A percentile compares a stretch with the other conserved stretches of the same genome.
These are phyloP conservation scores for Cladophialophora immunda DNA, from an alignment of 2,329 filamentous ascomycete species.

Conservation along the genomic window DNA sequence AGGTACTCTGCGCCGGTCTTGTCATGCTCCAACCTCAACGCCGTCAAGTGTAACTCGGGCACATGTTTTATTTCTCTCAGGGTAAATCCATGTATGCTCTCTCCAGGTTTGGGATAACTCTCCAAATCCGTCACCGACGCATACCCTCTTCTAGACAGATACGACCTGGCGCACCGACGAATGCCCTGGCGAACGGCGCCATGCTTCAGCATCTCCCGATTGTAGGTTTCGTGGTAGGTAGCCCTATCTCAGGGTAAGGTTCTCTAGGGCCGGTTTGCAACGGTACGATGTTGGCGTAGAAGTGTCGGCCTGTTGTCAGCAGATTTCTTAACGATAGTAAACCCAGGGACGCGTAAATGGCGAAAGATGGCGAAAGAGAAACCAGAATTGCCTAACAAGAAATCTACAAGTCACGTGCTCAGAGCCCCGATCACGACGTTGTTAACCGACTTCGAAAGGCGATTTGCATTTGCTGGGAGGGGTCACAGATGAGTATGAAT, in stretches of 20 bases:
- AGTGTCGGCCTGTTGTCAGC: neutral
- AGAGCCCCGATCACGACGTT: neutral
- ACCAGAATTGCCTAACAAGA: neutral
- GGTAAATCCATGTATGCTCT: conserved; percentile 92
- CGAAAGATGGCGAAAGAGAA: neutral
- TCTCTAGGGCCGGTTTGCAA: neutral
- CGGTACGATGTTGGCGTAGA: neutral
- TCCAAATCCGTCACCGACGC: conserved; percentile 79
- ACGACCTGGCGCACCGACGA: conserved; percentile 21
- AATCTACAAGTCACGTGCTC: neutral
- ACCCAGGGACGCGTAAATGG: neutral
- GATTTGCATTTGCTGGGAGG: neutral
- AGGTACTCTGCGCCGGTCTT: conserved; percentile 96
- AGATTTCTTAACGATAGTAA: neutral
- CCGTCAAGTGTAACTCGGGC: conserved; percentile 90
- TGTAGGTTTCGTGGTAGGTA: neutral
- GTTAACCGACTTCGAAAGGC: neutral
- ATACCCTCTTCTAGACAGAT: conserved; percentile 46
- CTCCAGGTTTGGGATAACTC: conserved; percentile 78
- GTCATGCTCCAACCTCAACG: conserved; percentile 88
- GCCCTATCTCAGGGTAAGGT: conserved; percentile 15
- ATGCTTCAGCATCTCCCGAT: conserved; percentile 40
- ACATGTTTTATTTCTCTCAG: conserved; percentile 89
- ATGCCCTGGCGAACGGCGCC: conserved; percentile 36
- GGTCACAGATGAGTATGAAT: neutral